These are phyloP conservation scores for Ascochyta viciae-villosae DNA, from an alignment of 2,329 filamentous ascomycete species.

Conservation along the genomic window DNA sequence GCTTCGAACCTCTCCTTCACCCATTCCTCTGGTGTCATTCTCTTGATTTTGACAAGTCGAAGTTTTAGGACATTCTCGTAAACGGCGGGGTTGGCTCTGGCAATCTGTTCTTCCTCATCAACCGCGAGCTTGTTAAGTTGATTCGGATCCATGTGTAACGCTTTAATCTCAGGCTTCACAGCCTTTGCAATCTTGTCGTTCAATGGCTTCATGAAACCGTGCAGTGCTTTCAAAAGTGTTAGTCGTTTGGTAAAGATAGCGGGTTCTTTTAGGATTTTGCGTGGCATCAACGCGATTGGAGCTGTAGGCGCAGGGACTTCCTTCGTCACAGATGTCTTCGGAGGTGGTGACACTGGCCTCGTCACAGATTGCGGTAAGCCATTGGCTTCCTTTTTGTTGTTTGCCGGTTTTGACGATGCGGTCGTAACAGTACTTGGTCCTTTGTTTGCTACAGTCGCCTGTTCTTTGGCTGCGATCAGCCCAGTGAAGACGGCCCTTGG, in stretches of 20 bases:
- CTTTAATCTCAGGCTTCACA: slow-evolving; percentile 57
- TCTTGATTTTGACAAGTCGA: slow-evolving; percentile 76
- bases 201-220: slow-evolving; percentile 70
- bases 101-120: slow-evolving; percentile 80
- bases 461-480: slow-evolving; percentile 28
- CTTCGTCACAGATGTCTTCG: slow-evolving; percentile 25
- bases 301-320: slow-evolving; percentile 50
- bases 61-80: slow-evolving; percentile 88
- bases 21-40: slow-evolving; percentile 78
- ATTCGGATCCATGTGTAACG: slow-evolving; percentile 68
- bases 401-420: slow-evolving; percentile 4
- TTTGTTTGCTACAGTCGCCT: slow-evolving; percentile 15
- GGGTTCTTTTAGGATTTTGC: slow-evolving; percentile 64
- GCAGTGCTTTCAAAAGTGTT: slow-evolving; percentile 64
- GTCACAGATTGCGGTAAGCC: slow-evolving; percentile 33
- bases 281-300: slow-evolving; percentile 66
- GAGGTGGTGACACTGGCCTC: slow-evolving; percentile 43
- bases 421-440: slow-evolving; percentile 4
- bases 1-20: slow-evolving; percentile 61
- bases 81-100: slow-evolving; percentile 70
- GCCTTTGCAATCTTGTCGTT: slow-evolving; percentile 68
- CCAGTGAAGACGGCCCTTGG: slow-evolving; percentile 32
- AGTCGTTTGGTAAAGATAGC: slow-evolving; percentile 45
- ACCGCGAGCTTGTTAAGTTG: slow-evolving; percentile 72
- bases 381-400: slow-evolving; percentile 9